Conservation (phyloP, 1,284 basidiomycete genomes). For the Sporisorium graminicola region DNA sequence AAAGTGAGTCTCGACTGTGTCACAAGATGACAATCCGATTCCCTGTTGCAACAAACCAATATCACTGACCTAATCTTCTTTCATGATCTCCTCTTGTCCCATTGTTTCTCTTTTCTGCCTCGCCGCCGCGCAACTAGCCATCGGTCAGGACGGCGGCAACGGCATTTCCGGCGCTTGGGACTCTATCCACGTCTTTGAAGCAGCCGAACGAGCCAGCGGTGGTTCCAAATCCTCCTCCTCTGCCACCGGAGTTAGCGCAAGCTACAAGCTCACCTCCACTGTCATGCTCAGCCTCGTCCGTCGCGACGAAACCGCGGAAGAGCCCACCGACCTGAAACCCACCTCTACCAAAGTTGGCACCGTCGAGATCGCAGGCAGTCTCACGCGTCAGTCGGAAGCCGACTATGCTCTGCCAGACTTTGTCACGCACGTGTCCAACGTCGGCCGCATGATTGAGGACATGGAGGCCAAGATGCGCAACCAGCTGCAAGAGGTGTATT, state of each 20-base stretch:
- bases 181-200: constrained; percentile 97
- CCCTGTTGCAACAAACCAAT: no score
- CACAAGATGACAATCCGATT: no score
- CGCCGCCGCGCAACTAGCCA: constrained; percentile 15
- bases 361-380: constrained; percentile 89
- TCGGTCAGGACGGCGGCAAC: constrained; percentile 47
- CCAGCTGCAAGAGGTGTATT: constrained; percentile 85
- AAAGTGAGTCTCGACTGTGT: constrained; percentile 79
- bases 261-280: constrained; percentile 97
- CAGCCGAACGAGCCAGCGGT: constrained; percentile 76
- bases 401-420: constrained; percentile 55
- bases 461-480: constrained; percentile 99
- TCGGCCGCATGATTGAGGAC: constrained; percentile 94
- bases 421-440: constrained; percentile 86
- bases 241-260: constrained; percentile 80
- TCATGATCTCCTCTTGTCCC: no score
- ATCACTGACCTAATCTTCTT: no score
- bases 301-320: constrained; percentile 72
- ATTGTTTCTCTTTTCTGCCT: no score
- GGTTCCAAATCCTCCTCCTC: constrained; percentile 24
- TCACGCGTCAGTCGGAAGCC: constrained; percentile 91
- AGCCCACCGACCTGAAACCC: constrained; percentile 24
- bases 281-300: constrained; percentile 94
- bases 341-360: constrained; percentile 75
- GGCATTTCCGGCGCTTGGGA: constrained; percentile 84